Conservation (phyloP, 1,139 yeast genomes). For the Torulaspora globosa region DNA sequence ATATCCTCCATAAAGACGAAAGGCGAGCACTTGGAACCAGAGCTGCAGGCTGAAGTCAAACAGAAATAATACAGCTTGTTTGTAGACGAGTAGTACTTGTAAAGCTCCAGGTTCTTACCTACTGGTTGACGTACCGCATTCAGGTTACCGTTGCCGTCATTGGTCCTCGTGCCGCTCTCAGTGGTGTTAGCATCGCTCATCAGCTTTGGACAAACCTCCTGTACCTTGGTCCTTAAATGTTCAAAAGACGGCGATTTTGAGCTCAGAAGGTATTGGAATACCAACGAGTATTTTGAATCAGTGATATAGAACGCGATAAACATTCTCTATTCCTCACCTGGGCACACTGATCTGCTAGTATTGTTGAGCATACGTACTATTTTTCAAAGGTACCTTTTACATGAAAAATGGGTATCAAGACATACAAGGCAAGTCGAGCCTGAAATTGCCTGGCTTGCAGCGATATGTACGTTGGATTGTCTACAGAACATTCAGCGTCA, state of each 20-base stretch:
- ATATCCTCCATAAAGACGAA: constrained; percentile 24
- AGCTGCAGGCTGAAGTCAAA: constrained; percentile 15
- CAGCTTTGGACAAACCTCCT: constrained; percentile 22
- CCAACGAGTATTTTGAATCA: constrained; percentile 24
- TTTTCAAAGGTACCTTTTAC: neutral
- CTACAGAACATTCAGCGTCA: too few species aligned
- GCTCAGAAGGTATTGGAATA: constrained; percentile 31
- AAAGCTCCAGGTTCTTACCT: constrained; percentile 26
- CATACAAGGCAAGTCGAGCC: too few species aligned
- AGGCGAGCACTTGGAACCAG: constrained; percentile 18
- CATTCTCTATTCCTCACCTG: constrained; percentile 16
- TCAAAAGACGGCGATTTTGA: constrained; percentile 30
- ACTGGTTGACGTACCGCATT: constrained; percentile 14
- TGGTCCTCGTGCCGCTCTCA: neutral
- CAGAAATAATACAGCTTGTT: constrained; percentile 31
- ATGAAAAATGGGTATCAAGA: neutral
- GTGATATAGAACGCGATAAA: constrained; percentile 32
- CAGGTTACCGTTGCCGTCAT: neutral
- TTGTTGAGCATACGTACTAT: too few species aligned
- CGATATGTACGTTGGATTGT: too few species aligned
- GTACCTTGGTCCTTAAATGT: constrained; percentile 26
- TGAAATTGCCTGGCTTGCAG: too few species aligned
- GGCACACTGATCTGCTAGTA: too few species aligned
- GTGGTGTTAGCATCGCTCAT: constrained; percentile 5
- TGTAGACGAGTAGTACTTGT: constrained; percentile 21